Evolutionary conservation across 805 yeast species (phyloP), one percentile per base, ranked within the genome.

Genomic region (Cyberlindnera suaveolens): DNA sequence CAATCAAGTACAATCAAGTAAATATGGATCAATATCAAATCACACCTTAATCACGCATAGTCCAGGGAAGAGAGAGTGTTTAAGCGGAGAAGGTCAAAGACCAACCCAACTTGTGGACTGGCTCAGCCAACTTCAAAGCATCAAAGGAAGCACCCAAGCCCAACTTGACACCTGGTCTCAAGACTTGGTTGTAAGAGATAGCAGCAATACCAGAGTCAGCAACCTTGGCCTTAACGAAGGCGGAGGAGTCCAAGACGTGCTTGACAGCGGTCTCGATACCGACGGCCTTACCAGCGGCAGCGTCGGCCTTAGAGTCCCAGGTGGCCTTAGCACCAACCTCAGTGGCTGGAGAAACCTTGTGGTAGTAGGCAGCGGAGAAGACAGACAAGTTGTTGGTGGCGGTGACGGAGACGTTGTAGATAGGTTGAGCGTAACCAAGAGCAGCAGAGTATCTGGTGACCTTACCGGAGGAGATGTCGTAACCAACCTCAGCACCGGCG

Each of bases 291-390:
- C 78, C 72, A 66, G 85, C 77, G 56, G 89, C 78, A 40, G 84
- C 67, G 49, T 64, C 64, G 38, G 78, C 65, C 68, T 79, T 77
- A 51, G 96, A 81, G 74, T 89, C 96, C 81, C 91, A 87, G 55
- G 93, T 82, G 61, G 96, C 96, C 78, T 86, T 90, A 63, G 97
- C 96, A 75, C 97, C 99, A 60, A 89, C 96, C 79, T 93, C 96
- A 58, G 91, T 87, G 58, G 74, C 70, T 54, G 95, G 86, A 59
- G 89, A 79, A 51, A 93, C 95, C 71, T 79, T 85, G 83, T 93
- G 97, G 88, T 81, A 93, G 82, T 90, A 89, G 58, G 96, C 91
- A 58, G 96, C 96, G 50, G 95, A 75, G 77, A 85, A 86, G 59
- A 89, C 82, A 49, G 89, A 79, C 65, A 90, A 77, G 78, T 89